These are phyloP conservation scores for Aspergillus sp. DNA, from an alignment of 2,329 filamentous ascomycete genomes.

Conservation along the genomic window DNA sequence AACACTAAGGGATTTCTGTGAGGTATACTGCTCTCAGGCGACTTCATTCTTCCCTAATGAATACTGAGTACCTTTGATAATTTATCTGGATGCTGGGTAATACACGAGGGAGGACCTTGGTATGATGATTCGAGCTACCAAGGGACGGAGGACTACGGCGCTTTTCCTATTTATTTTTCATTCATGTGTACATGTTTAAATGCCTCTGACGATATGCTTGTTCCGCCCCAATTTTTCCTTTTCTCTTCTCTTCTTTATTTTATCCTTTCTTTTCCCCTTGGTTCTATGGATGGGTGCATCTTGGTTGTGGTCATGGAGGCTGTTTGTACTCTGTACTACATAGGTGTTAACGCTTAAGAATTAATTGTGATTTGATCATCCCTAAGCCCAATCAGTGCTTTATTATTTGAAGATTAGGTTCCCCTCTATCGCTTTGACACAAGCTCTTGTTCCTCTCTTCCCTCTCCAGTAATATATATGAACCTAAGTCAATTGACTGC, in stretches of 20 bases:
- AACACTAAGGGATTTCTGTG: conserved; percentile 72
- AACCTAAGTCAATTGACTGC: no score
- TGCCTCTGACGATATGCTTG: conserved; percentile 7
- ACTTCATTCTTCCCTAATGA: not conserved
- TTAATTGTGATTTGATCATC: not conserved
- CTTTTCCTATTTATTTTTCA: conserved; percentile 6
- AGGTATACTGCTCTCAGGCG: conserved; percentile 3
- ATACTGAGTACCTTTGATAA: not conserved
- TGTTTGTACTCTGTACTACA: no score
- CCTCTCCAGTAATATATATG: no score
- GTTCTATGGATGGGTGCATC: not conserved
- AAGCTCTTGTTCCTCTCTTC: no score
- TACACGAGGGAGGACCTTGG: conserved; percentile 1
- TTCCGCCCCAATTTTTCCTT: not conserved
- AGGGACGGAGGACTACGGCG: not conserved
- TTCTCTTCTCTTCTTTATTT: not conserved
- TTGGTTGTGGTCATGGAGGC: not conserved
- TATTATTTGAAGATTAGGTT: not conserved
- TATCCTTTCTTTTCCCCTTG: no score
- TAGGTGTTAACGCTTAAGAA: not conserved
- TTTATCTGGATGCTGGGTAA: no score
- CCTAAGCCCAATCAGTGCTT: not conserved
- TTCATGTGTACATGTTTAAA: conserved; percentile 11
- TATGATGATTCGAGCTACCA: conserved; percentile 4
- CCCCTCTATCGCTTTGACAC: no score